Base-by-base conservation (phyloP, 2,329 filamentous ascomycete genomes). In the Aspergillus hortae region DNA sequence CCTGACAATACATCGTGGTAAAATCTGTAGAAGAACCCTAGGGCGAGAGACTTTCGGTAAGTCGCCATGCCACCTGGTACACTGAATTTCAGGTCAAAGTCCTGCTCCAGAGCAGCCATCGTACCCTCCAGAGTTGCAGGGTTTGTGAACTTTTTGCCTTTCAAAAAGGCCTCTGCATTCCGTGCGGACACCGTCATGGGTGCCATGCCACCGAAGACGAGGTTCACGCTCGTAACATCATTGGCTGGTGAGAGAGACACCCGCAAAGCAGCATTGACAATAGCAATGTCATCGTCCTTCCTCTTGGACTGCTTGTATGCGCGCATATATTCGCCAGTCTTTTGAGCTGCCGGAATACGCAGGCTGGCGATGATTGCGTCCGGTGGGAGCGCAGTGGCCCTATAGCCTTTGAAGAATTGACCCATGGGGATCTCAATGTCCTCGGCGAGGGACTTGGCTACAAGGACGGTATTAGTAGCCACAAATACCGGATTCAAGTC, bases 61-160 rank as follows among this genome's bases (percentile, higher is more conserved):
- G 91, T 95, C 0, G 94, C 92, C 94, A 99, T 99, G 35, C 94
- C 94, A 59, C 94, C 94, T 0, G 92, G 94, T 0, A 99, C 94
- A 48, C 91, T 87, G 63, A 95, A 97, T 4, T 83, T 80, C 27
- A 99, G 79, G 67, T 95, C 84, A 64, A 99, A 99, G 65, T 97
- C 94, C 47, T 83, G 79, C 57, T 90, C 92, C n/a, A 99, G 77
- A 0, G 90, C 88, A 60, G 84, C 88, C 90, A 97, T 96, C 5
- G 86, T 83, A 1, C 89, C 92, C 70, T 99, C 92, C 0, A 97
- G 78, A 0, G 92, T 96, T 51, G 87, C 82, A 1, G 90, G 82
- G 57, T 95, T 87, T 0, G 89, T 87, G 60, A 95, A 87, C 46
- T 81, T 86, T 73, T 89, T 92, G 45, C 91, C 92, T 2, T 85